Evolutionary conservation across 225 moss, liverwort and hornwort genomes (phyloP).

Genomic region (Sphagnum contortum): DNA sequence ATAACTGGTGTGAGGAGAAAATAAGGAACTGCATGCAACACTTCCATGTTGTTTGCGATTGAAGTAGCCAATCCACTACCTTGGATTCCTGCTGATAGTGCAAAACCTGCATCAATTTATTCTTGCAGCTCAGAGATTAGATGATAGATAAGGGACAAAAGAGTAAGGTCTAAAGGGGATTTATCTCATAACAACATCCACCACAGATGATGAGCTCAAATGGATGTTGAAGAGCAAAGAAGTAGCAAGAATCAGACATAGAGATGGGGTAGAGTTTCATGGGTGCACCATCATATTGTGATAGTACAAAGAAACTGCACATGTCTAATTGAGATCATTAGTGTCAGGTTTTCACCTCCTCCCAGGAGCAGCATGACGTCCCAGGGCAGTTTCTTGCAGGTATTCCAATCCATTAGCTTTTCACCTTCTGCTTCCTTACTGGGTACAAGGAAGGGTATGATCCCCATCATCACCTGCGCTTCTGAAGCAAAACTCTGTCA

Average conservation of each 20-base stretch:
- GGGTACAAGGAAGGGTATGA: conserved; percentile 2
- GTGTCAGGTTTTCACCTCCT: conserved; percentile 3
- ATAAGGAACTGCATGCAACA: conserved; percentile 28
- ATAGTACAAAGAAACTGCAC: background rate
- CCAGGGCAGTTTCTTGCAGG: conserved; percentile 5
- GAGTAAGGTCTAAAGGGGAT: background rate
- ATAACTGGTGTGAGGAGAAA: conserved; percentile 32
- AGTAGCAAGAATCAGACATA: too few species aligned
- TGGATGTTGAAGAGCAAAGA: too few species aligned
- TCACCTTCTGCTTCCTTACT: conserved; percentile 1
- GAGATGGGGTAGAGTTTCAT: too few species aligned
- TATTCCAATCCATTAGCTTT: conserved; percentile 5
- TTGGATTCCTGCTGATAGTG: conserved; percentile 21
- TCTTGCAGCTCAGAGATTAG: background rate
- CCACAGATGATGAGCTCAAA: too few species aligned
- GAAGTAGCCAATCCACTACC: conserved; percentile 36
- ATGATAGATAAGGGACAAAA: background rate
- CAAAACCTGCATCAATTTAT: conserved; percentile 1
- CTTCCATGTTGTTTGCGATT: conserved; percentile 33
- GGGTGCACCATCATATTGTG: too few species aligned
- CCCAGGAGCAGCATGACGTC: conserved; percentile 4
- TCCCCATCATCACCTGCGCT: conserved; percentile 4
- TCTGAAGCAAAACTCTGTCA: too few species aligned
- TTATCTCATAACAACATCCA: too few species aligned
- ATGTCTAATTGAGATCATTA: background rate